phyloP scores from a whole-genome alignment of 805 yeast species.

The Zygoascus bituminiphila region DNA sequence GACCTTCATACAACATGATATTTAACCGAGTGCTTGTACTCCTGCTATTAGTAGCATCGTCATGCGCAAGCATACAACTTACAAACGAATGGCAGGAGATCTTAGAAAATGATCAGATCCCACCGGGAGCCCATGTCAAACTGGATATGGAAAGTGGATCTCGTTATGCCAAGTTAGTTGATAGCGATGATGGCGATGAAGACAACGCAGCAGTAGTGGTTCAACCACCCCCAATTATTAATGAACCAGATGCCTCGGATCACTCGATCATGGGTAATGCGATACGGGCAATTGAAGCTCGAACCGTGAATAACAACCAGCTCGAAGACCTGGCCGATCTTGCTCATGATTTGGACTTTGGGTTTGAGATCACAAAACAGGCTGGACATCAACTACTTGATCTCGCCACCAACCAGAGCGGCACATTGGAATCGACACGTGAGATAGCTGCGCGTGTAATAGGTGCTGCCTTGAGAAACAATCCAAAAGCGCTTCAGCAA shows the following conservation, averaged over 20 bases:
- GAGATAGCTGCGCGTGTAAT: constrained; percentile 55
- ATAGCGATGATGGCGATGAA: constrained; percentile 13
- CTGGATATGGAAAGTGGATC: constrained; percentile 64
- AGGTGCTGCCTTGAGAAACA: constrained; percentile 65
- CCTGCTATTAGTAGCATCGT: neutral
- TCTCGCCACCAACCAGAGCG: neutral
- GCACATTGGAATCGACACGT: constrained; percentile 12
- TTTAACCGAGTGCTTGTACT: no score
- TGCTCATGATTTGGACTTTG: constrained; percentile 55
- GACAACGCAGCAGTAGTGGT: constrained; percentile 5
- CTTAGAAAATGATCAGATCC: constrained; percentile 64
- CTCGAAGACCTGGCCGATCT: constrained; percentile 43
- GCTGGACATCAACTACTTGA: constrained; percentile 19
- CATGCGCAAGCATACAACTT: constrained; percentile 31
- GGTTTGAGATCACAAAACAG: constrained; percentile 35
- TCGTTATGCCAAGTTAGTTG: constrained; percentile 56
- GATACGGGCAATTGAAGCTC: neutral
- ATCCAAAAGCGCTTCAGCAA: constrained; percentile 43
- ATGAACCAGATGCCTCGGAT: neutral
- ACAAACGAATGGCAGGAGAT: constrained; percentile 60
- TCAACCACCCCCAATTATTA: neutral
- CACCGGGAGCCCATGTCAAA: constrained; percentile 71
- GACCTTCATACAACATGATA: neutral
- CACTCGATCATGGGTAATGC: neutral
- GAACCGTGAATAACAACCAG: constrained; percentile 17